A percentile compares a stretch with the other conserved stretches of the same genome.
These are phyloP conservation scores for Corchorus olitorius DNA, from an alignment of 345 rosid genomes.

Conservation along the genomic window DNA sequence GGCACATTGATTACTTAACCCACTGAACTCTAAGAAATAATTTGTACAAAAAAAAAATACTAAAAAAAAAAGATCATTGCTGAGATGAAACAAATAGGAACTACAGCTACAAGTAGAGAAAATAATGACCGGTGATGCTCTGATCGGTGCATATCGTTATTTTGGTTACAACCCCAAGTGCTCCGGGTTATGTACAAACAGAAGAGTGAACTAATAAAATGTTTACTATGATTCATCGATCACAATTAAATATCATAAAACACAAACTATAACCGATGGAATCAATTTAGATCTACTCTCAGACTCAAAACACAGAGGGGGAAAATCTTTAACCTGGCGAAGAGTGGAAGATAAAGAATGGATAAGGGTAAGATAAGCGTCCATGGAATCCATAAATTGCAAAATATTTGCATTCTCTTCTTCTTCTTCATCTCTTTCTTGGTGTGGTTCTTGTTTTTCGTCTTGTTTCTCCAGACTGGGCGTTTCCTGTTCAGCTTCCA, in stretches of 20 bases:
- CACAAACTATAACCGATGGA: background rate
- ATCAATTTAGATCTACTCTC: slow-evolving; percentile 13
- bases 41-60: background rate
- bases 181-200: too few relatives aligned
- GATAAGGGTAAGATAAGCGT: slow-evolving; percentile 54
- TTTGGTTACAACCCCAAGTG: background rate
- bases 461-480: slow-evolving; percentile 26
- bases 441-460: slow-evolving; percentile 8
- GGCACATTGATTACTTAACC: background rate
- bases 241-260: background rate
- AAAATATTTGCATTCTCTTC: slow-evolving; percentile 46
- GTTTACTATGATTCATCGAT: background rate
- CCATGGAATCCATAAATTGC: slow-evolving; percentile 79
- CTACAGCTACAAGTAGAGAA: background rate
- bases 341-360: slow-evolving; percentile 70
- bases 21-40: background rate
- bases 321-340: slow-evolving; percentile 55
- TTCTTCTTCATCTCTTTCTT: slow-evolving; percentile 22
- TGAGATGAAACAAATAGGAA: slow-evolving; percentile 3
- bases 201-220: background rate
- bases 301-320: background rate
- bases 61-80: background rate
- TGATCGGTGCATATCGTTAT: background rate
- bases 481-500: slow-evolving; percentile 30
- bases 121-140: background rate